Evolutionary conservation across 2,329 filamentous ascomycete species (phyloP).

Genomic region (Neopestalotiopsis sp.): DNA sequence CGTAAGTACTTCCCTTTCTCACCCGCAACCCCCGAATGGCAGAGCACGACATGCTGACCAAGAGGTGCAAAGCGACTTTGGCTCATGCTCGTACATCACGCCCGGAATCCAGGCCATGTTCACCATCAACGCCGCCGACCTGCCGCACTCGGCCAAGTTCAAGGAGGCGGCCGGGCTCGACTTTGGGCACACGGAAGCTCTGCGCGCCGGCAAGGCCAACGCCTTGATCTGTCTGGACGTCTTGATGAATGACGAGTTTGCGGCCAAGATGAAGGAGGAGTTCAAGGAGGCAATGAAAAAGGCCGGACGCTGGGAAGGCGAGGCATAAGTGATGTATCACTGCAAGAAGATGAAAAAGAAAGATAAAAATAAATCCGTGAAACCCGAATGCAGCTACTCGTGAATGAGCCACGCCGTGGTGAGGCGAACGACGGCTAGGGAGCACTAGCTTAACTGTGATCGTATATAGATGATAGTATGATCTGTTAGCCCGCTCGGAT

Average conservation of each 20-base stretch:
- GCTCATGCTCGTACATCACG: constrained; percentile 7
- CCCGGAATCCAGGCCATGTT: constrained; percentile 17
- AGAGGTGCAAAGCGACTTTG: constrained; percentile 1
- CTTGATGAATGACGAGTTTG: constrained; percentile 14
- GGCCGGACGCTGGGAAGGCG: constrained; percentile 7
- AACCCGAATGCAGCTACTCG: not conserved
- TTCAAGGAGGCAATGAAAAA: constrained; percentile 5
- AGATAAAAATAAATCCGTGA: not conserved
- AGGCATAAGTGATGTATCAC: not conserved
- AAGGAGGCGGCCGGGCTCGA: constrained; percentile 3
- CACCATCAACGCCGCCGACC: not conserved
- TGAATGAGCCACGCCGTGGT: not conserved
- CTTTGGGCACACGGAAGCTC: constrained; percentile 12
- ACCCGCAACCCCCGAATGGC: not conserved
- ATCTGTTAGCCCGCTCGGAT: not conserved
- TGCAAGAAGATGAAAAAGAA: not conserved
- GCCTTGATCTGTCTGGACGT: constrained; percentile 14
- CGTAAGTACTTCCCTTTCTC: constrained; percentile 4
- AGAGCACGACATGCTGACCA: not conserved
- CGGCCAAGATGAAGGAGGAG: constrained; percentile 3
- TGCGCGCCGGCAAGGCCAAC: constrained; percentile 15
- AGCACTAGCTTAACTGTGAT: not conserved
- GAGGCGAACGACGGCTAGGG: not conserved
- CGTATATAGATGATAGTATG: not conserved
- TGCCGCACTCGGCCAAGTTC: constrained; percentile 14